Base-by-base conservation (phyloP, 768 basidiomycete genomes). In the Xanthoconium stramineum region DNA sequence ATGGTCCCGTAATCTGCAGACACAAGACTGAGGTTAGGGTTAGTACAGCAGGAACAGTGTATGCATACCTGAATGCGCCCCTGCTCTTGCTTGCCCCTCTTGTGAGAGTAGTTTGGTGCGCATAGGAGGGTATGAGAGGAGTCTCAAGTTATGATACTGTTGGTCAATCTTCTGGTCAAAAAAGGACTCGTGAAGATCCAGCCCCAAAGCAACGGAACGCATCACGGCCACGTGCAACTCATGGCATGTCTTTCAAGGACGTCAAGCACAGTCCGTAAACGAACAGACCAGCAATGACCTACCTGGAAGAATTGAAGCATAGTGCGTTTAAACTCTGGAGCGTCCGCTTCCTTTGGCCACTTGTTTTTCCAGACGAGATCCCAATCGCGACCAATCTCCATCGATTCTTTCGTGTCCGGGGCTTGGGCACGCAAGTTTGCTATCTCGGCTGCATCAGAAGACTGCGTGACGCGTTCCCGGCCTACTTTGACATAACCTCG, bases 371-470 rank as follows among this genome's bases (percentile, higher is more conserved):
- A 91, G 38, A 72, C 77, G 15, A 79, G 75, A 61, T 89, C 90
- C 83, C 87, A 88, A 55, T 95, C 91, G 28, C 88, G 80, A 32
- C 93, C 91, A 44, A 95, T 93, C 69, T 95, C 92, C 85, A 94
- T 91, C 9, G 83, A 77, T 70, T 94, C 91, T 70, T 92, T 91
- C 72, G 73, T 83, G 66, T 92, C 91, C 0, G 92, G 91, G 0
- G 91, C 84, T 56, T 83, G 84, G 55, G 74, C 76, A n/a, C 92
- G 84, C 20, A 94, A 74, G 43, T 78, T 70, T 44, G 84, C 86
- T 61, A 94, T 93, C 72, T 91, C 90, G 17, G 76, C 71, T 11
- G 83, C 78, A 69, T 91, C 83, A 33, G 79, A 74, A 28, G 86
- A 85, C 58, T 88, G 87, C 0, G 89, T 89, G 30, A 91, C 87